Evolutionary conservation across 2,329 filamentous ascomycete genomes (phyloP).

Genomic region (Gaeumannomyces sp.): DNA sequence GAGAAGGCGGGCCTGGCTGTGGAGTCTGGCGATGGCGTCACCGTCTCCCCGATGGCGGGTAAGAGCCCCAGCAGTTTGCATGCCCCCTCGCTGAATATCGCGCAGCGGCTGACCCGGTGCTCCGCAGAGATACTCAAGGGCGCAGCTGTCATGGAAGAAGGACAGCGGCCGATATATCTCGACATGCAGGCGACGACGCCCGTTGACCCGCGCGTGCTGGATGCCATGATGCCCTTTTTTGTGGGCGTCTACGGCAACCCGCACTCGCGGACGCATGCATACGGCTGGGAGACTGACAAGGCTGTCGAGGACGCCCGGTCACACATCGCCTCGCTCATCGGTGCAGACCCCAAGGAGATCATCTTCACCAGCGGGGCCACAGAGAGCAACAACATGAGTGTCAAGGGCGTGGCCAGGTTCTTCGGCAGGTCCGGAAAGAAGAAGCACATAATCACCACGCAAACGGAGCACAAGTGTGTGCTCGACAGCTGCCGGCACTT

Average conservation of each 20-base stretch:
- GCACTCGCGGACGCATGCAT: constrained; percentile 93
- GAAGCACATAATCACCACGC: constrained; percentile 94
- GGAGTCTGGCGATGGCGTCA: constrained; percentile 44
- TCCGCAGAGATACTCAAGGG: constrained; percentile 72
- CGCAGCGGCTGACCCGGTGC: constrained; percentile 15
- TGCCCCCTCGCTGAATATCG: constrained; percentile 15
- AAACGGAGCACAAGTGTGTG: constrained; percentile 99
- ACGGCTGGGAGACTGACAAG: constrained; percentile 97
- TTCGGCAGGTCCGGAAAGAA: constrained; percentile 92
- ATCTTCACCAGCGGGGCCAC: constrained; percentile 98
- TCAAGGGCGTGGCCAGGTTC: constrained; percentile 96
- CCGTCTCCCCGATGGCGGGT: constrained; percentile 76
- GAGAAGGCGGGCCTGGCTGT: constrained; percentile 55
- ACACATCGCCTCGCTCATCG: constrained; percentile 80
- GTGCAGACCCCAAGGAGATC: constrained; percentile 94
- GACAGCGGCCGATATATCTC: constrained; percentile 89
- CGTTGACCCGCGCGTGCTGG: constrained; percentile 86
- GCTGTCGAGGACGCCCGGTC: constrained; percentile 81
- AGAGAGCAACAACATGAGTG: constrained; percentile 99
- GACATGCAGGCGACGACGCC: constrained; percentile 98
- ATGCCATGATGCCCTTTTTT: constrained; percentile 93
- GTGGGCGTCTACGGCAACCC: constrained; percentile 94
- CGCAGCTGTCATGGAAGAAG: constrained; percentile 87
- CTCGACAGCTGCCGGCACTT: constrained; percentile 94
- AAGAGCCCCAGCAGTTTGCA: constrained; percentile 13